Evolutionary conservation across 306 rosid species (phyloP).

Genomic region (Geum urbanum): DNA sequence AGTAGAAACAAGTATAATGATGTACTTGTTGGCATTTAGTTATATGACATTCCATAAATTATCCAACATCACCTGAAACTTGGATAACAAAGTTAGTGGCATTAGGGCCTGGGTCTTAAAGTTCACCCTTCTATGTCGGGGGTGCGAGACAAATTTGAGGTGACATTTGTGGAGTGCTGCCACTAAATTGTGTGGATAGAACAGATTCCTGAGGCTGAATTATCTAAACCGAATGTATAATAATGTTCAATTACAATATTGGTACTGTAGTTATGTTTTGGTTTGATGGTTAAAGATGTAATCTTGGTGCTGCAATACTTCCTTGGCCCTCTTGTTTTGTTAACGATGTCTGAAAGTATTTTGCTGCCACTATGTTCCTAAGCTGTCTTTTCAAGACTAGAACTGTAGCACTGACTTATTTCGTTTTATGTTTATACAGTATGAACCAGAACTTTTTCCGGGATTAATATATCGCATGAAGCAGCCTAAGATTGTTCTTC

Average conservation of each 20-base stretch:
- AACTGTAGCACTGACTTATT: constrained; percentile 1
- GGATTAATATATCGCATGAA: constrained; percentile 90
- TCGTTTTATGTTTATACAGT: constrained; percentile 28
- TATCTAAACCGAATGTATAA: neutral
- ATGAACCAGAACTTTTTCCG: constrained; percentile 87
- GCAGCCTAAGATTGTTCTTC: constrained; percentile 82
- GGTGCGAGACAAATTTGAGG: neutral
- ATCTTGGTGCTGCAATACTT: neutral
- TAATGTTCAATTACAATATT: neutral
- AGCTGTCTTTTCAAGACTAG: neutral
- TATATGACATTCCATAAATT: neutral
- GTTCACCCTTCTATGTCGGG: neutral
- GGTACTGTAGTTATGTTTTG: neutral
- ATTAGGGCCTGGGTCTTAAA: neutral
- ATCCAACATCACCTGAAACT: neutral
- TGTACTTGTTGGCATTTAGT: neutral
- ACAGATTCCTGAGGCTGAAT: neutral
- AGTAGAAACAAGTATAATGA: no score
- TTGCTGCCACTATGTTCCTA: neutral
- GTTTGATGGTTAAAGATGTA: neutral
- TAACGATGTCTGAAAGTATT: no score
- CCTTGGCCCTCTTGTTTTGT: neutral
- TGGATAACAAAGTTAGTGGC: neutral
- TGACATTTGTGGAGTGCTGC: neutral
- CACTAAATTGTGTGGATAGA: neutral